Evolutionary conservation across 2,329 filamentous ascomycete genomes (phyloP), one percentile per base, ranked within the genome.

Genomic region (Cladosporium sp.): DNA sequence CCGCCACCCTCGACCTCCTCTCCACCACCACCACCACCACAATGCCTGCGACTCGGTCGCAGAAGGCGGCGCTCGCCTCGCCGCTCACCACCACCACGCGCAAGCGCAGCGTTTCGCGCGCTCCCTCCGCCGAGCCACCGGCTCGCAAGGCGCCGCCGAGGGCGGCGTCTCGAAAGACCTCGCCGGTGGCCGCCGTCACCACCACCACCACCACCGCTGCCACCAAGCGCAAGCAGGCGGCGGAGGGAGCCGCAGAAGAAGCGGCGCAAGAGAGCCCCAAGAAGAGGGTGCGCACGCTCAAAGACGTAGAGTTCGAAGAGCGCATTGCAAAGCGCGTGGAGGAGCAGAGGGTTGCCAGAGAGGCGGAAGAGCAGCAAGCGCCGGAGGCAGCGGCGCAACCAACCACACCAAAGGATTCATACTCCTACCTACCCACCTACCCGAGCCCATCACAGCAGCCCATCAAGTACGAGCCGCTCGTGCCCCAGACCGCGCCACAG

Each of bases 101-200:
- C 28, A 55, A 55, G 60, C 46, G 61, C 35, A 63, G 61, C 26
- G 61, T 31, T 14, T 63, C 61, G 61, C 61, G 61, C 61, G 50
- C 33, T n/a, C 31, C n/a, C 49, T 63, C 61, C 23, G 46, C 29
- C 28, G 44, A 59, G 56, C 35, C 59, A 28, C 44, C 31, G 44
- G 46, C 59, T 52, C 18, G 56, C 23, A 46, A 37, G 35, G 31
- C 31, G 29, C 31, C 26, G 28, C n/a, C 52, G 18, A 55, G 52
- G 52, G 52, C 52, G 18, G 52, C 28, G 29, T 55, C 52, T n/a
- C 26, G 28, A 55, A 28, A 55, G 23, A 26, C 29, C 23, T 29
- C 26, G 8, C 52, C 29, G 26, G 52, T 18, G 29, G 23, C 29
- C 52, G 16, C 16, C 52, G 26, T 40, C 37, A n/a, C 5, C 40